A percentile compares a stretch with the other conserved stretches of the same genome.
phyloP scores from a whole-genome alignment of 2,329 filamentous ascomycete species.

The Hortaea sp. region DNA sequence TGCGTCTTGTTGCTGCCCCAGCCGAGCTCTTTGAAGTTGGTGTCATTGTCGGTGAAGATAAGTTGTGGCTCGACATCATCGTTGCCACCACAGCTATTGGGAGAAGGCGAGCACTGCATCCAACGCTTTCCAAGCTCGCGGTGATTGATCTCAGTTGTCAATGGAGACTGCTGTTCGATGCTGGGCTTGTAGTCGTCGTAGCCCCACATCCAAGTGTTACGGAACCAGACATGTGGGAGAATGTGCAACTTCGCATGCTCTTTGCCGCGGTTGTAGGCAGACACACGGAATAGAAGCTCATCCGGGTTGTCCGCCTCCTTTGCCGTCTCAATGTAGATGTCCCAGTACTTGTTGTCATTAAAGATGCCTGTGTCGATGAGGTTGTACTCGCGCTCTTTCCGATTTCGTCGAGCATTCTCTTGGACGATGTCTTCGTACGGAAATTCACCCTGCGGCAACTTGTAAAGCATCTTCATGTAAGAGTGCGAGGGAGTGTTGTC shows the following conservation, averaged over 20 bases:
- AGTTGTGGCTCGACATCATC: conserved; percentile 77
- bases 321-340: conserved; percentile 92
- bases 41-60: conserved; percentile 93
- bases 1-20: conserved; percentile 65
- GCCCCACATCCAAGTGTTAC: conserved; percentile 96
- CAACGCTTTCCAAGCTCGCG: conserved; percentile 72
- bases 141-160: conserved; percentile 67
- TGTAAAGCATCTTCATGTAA: conserved; percentile 99
- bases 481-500: conserved; percentile 92
- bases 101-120: conserved; percentile 78
- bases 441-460: conserved; percentile 85
- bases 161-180: conserved; percentile 57
- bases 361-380: conserved; percentile 83
- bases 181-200: conserved; percentile 74
- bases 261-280: conserved; percentile 89
- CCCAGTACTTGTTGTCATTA: conserved; percentile 85
- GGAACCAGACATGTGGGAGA: conserved; percentile 89
- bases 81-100: conserved; percentile 66
- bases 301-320: conserved; percentile 90
- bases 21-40: conserved; percentile 61
- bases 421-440: conserved; percentile 81
- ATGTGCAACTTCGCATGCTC: conserved; percentile 88
- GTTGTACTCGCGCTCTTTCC: conserved; percentile 79
- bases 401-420: conserved; percentile 67
- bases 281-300: conserved; percentile 85